These are phyloP conservation scores for Spatholobus suberectus DNA, from an alignment of 306 rosid species.

Conservation along the genomic window DNA sequence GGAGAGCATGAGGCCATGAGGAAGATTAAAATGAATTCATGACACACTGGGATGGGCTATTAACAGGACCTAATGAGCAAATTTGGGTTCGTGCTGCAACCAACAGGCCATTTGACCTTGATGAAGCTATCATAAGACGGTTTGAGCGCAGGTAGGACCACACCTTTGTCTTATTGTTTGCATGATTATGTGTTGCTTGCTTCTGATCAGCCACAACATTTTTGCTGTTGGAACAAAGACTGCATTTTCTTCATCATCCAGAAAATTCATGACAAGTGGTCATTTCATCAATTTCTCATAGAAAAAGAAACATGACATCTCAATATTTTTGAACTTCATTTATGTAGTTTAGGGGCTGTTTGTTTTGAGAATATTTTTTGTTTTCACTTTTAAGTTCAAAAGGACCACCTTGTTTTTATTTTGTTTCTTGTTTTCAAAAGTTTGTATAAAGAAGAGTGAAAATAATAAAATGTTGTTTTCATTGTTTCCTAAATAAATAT, in stretches of 20 bases:
- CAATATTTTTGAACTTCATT: neutral
- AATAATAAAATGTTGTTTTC: no score
- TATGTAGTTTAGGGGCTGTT: no score
- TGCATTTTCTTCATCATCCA: constrained; percentile 2
- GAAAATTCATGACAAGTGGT: no score
- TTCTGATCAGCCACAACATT: constrained; percentile 19
- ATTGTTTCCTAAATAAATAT: no score
- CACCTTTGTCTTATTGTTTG: constrained; percentile 2
- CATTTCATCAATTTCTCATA: no score
- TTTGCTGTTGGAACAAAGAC: neutral
- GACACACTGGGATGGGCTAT: constrained; percentile 88
- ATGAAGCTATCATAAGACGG: constrained; percentile 88
- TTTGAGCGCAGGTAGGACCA: constrained; percentile 72
- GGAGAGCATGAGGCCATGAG: constrained; percentile 85
- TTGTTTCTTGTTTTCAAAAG: no score
- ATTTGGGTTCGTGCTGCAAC: constrained; percentile 87
- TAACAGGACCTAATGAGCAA: constrained; percentile 62
- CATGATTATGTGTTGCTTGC: constrained; percentile 5
- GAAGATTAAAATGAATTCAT: constrained; percentile 87
- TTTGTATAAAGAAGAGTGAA: no score
- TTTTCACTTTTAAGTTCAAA: no score
- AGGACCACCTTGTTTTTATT: no score
- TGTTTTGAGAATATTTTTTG: no score
- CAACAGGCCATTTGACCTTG: constrained; percentile 89
- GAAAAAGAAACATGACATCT: no score